These are phyloP conservation scores for Pythium brassicae DNA, from an alignment of 352 stramenopile genomes.

Conservation along the genomic window DNA sequence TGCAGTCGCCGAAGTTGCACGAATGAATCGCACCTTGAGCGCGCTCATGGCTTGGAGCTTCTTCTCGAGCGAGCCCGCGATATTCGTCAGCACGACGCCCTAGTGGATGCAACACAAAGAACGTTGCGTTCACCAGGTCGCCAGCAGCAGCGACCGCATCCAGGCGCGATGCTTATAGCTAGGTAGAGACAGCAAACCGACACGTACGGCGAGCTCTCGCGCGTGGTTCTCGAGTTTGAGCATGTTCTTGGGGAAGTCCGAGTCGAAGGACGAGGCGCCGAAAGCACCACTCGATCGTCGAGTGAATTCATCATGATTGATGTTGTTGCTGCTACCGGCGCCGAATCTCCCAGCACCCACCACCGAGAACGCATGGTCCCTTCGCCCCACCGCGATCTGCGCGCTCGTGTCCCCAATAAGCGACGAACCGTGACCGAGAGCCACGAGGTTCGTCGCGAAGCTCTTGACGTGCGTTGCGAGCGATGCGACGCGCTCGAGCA, in stretches of 20 bases:
- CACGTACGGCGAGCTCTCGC: constrained; percentile 10
- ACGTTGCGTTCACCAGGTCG: neutral
- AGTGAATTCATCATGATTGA: constrained; percentile 1
- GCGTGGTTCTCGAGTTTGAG: constrained; percentile 9
- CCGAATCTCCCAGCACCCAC: neutral
- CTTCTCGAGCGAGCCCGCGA: constrained; percentile 31
- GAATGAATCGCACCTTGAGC: constrained; percentile 16
- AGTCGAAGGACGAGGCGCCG: constrained; percentile 11
- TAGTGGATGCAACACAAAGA: constrained; percentile 7
- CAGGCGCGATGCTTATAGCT: no score
- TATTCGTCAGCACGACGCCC: constrained; percentile 24
- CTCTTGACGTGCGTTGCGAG: constrained; percentile 35
- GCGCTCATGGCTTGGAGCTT: constrained; percentile 29
- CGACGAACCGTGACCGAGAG: constrained; percentile 24
- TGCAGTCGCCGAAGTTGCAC: neutral
- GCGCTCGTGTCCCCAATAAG: constrained; percentile 22
- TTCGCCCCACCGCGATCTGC: constrained; percentile 16
- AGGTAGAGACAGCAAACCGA: constrained; percentile 9
- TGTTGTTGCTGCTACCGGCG: neutral
- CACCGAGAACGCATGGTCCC: constrained; percentile 6
- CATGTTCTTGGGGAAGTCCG: constrained; percentile 21
- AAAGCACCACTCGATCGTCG: constrained; percentile 1
- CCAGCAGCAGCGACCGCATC: neutral
- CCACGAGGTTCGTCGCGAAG: constrained; percentile 36
- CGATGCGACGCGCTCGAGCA: constrained; percentile 20